A percentile compares a stretch with the other conserved stretches of the same genome.
Evolutionary conservation across 1,284 basidiomycete species (phyloP).

Genomic region (Agroathelia rolfsii): DNA sequence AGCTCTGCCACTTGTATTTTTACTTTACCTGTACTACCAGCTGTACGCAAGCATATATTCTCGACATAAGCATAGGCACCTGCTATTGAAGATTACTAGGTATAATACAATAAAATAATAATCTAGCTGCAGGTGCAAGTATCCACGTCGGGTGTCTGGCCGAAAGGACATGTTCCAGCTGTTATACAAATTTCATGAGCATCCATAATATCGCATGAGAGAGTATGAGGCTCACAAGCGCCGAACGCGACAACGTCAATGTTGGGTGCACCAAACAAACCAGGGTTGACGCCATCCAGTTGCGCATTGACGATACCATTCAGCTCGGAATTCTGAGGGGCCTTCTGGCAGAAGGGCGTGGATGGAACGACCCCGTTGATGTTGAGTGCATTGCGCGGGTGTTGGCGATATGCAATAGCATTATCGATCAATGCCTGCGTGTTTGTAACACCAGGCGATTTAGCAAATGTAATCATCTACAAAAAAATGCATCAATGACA

Average conservation of each 20-base stretch:
- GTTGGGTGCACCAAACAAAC: constrained; percentile 26
- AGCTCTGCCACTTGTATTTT: no score
- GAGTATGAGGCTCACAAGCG: constrained; percentile 22
- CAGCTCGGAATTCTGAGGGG: constrained; percentile 37
- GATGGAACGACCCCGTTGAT: constrained; percentile 29
- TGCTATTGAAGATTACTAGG: no score
- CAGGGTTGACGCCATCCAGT: constrained; percentile 27
- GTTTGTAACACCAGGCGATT: constrained; percentile 30
- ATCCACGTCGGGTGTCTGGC: constrained; percentile 23
- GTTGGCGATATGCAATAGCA: constrained; percentile 29
- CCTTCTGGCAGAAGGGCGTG: constrained; percentile 39
- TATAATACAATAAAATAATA: no score
- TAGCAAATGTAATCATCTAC: constrained; percentile 42
- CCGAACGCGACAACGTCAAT: constrained; percentile 25
- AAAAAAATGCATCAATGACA: no score
- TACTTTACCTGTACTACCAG: no score
- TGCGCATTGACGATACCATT: constrained; percentile 40
- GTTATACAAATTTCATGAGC: background rate
- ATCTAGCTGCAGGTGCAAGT: constrained; percentile 22
- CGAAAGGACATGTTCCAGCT: constrained; percentile 33
- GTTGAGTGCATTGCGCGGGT: constrained; percentile 30
- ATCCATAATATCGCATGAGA: background rate
- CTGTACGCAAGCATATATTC: no score
- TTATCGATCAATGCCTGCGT: constrained; percentile 28
- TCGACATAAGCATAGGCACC: no score